phyloP scores from a whole-genome alignment of 257 asterid species.

The Solanum tarijense region DNA sequence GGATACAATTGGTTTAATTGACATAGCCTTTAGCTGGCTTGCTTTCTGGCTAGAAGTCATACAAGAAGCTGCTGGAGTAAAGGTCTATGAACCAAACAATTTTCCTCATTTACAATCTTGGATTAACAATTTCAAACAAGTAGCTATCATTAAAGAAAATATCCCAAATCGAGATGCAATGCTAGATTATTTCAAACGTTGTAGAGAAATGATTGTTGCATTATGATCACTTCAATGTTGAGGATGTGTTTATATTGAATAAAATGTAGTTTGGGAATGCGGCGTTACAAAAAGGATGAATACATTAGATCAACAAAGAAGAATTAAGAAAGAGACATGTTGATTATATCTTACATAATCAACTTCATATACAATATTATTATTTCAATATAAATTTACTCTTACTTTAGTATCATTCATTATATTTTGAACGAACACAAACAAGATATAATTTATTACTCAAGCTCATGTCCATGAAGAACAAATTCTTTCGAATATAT shows the following conservation, averaged over 20 bases:
- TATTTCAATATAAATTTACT: background rate
- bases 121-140: conserved; percentile 12
- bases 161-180: conserved; percentile 2
- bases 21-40: conserved; percentile 13
- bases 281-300: background rate
- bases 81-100: conserved; percentile 1
- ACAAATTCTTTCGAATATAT: background rate
- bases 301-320: no score
- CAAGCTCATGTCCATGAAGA: background rate
- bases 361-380: background rate
- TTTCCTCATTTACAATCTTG: conserved; percentile 8
- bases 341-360: background rate
- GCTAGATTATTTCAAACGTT: background rate
- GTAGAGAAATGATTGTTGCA: background rate
- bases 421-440: background rate
- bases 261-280: background rate
- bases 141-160: conserved; percentile 5
- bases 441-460: background rate
- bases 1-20: conserved; percentile 4
- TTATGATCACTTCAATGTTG: background rate
- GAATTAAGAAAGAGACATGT: no score
- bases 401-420: background rate
- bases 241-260: background rate
- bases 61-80: conserved; percentile 3
- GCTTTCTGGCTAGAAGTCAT: conserved; percentile 12